phyloP scores from a whole-genome alignment of 441 rosid genomes.

The Metrosideros polymorpha region DNA sequence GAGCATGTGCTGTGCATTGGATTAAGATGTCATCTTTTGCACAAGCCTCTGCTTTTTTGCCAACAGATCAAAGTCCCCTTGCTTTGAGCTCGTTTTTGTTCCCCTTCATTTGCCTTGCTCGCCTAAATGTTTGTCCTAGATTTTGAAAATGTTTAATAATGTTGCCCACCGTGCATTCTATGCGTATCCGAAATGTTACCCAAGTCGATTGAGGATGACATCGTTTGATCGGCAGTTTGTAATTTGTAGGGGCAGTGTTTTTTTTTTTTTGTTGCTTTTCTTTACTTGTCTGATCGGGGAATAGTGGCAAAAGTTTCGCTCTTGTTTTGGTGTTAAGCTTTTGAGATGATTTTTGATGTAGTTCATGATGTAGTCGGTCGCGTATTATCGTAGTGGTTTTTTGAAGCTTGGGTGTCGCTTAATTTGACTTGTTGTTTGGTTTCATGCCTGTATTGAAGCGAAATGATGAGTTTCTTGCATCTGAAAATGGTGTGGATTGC shows the following conservation, averaged over 20 bases:
- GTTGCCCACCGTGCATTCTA: neutral
- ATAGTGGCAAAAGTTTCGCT: neutral
- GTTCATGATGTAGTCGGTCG: neutral
- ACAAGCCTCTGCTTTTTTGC: slow-evolving; percentile 1
- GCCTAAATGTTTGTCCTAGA: neutral
- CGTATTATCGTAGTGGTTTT: neutral
- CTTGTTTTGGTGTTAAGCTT: neutral
- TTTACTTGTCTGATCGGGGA: neutral
- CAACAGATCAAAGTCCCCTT: neutral
- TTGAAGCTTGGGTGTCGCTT: neutral
- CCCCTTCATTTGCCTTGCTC: neutral
- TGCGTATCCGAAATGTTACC: too few relatives aligned
- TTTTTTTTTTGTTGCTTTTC: neutral
- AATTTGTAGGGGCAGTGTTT: neutral
- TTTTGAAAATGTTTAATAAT: neutral
- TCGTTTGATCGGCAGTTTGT: neutral
- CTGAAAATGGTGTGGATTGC: slow-evolving; percentile 23
- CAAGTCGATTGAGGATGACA: too few relatives aligned
- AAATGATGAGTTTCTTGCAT: slow-evolving; percentile 13
- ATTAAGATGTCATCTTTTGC: neutral
- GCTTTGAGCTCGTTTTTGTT: neutral
- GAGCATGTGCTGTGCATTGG: neutral
- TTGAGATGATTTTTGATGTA: neutral
- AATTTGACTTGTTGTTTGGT: neutral
- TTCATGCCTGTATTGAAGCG: neutral